phyloP scores from a whole-genome alignment of 2,329 filamentous ascomycete genomes.

The Aspergillus uvarum region DNA sequence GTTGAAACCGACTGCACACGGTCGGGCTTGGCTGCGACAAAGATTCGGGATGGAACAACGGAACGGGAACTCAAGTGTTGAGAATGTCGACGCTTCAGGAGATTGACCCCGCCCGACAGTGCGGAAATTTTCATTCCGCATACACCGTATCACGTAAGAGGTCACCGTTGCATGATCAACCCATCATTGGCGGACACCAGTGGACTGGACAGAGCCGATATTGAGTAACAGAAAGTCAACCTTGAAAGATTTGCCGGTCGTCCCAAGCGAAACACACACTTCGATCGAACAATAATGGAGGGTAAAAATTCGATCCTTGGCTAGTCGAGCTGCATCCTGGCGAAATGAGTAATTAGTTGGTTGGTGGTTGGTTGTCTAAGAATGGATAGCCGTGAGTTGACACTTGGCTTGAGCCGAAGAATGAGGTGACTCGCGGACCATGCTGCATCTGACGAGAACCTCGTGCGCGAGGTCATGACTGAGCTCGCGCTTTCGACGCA shows the following conservation, averaged over 20 bases:
- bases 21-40: slow-evolving; percentile 10
- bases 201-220: not conserved
- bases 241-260: not conserved
- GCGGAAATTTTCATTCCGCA: not conserved
- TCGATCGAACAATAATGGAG: not conserved
- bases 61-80: not conserved
- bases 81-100: slow-evolving; percentile 3
- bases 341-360: not conserved
- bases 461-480: not conserved
- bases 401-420: not conserved
- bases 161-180: not conserved
- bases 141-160: slow-evolving; percentile 5
- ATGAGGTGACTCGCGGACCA: not conserved
- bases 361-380: not conserved
- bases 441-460: not conserved
- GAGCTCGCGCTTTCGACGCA: not conserved
- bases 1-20: slow-evolving; percentile 6
- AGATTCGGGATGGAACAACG: not conserved
- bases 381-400: too few species aligned
- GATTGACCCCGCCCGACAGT: slow-evolving; percentile 1
- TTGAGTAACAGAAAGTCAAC: not conserved
- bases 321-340: not conserved
- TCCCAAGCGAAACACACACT: not conserved
- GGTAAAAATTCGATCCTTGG: too few species aligned
- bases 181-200: not conserved